phyloP scores from a whole-genome alignment of 2,329 filamentous ascomycete species.

The Pseudopithomyces chartarum region DNA sequence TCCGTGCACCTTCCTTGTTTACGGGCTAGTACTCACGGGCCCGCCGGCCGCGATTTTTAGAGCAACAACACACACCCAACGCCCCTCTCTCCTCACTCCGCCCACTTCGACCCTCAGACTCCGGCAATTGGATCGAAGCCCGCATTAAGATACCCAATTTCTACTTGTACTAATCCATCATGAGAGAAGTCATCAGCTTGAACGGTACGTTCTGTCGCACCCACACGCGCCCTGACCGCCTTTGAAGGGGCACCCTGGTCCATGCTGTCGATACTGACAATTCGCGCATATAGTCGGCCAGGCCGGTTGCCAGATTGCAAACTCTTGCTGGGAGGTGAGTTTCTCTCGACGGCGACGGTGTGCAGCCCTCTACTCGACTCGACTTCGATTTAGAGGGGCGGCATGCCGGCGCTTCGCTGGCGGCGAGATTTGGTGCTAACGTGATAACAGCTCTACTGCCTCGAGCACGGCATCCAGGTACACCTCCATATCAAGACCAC shows the following conservation, averaged over 20 bases:
- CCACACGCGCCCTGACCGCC: slow-evolving; percentile 52
- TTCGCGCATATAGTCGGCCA: slow-evolving; percentile 81
- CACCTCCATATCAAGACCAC: slow-evolving; percentile 36
- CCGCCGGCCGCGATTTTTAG: slow-evolving; percentile 10
- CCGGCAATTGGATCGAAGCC: slow-evolving; percentile 17
- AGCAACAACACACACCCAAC: slow-evolving; percentile 27
- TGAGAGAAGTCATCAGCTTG: slow-evolving; percentile 99
- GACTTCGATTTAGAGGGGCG: slow-evolving; percentile 26
- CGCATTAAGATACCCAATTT: slow-evolving; percentile 39
- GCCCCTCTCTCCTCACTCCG: slow-evolving; percentile 11
- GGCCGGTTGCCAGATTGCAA: slow-evolving; percentile 99
- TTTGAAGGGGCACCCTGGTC: slow-evolving; percentile 24
- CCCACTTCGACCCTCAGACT: slow-evolving; percentile 27
- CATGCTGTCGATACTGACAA: slow-evolving; percentile 56
- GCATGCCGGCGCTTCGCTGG: slow-evolving; percentile 41
- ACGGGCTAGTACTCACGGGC: background rate
- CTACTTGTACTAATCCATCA: slow-evolving; percentile 58
- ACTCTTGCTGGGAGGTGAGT: slow-evolving; percentile 99
- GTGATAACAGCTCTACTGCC: slow-evolving; percentile 85
- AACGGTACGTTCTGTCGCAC: slow-evolving; percentile 73
- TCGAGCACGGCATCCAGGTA: slow-evolving; percentile 99
- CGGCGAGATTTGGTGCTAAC: slow-evolving; percentile 36
- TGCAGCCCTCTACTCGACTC: slow-evolving; percentile 13
- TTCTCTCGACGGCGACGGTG: slow-evolving; percentile 20
- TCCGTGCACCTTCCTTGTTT: slow-evolving; percentile 4